Base-by-base conservation (phyloP, 1,284 basidiomycete species). In the Apiotrichum veenhuisii region DNA sequence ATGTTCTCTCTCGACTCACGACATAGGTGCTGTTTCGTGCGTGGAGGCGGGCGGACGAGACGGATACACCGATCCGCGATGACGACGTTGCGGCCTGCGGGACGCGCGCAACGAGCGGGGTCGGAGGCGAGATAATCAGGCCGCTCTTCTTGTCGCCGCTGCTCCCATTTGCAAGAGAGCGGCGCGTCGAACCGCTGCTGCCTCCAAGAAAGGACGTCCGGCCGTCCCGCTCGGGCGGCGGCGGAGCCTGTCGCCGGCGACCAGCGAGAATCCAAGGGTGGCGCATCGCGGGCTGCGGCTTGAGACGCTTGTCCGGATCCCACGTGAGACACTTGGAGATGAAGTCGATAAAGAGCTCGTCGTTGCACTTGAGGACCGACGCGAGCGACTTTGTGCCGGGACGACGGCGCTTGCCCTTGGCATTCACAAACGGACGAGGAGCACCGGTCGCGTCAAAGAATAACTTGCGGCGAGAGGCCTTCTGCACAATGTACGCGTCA, bases 371-470 rank as follows among this genome's bases (percentile, higher is more conserved):
- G 47, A 98, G 82, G 46, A 94, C 92, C 71, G 91, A 87, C 8
- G 87, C 83, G 38, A 98, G 82, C 1, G 89, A 87, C 78, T 96
- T 98, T 44, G 91, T 87, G 22, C 88, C 90, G 18, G 96, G 92
- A 63, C 93, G 83, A 54, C 96, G 84, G 50, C 92, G 83, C 51
- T 93, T 87, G 27, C 96, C 96, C 76, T 98, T 98, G 22, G 91
- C 95, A 74, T 98, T 98, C 65, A 96, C 87, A 37, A 97, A 92
- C 3, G 91, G 88, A 43, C 95, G 84, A 54, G 96, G 94, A 5
- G 87, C 83, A 22, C 94, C 94, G 50, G 88, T 95, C 10, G 91
- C 87, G 73, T 99, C 96, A 73, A 98, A 98, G 79, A 99, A 99
- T 45, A 97, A 80, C 70, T 95, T 90, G 75, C 91, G 90, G 57